Evolutionary conservation across 805 yeast genomes (phyloP), one percentile per base, ranked within the genome.

Genomic region (Saccharomycopsis vini): DNA sequence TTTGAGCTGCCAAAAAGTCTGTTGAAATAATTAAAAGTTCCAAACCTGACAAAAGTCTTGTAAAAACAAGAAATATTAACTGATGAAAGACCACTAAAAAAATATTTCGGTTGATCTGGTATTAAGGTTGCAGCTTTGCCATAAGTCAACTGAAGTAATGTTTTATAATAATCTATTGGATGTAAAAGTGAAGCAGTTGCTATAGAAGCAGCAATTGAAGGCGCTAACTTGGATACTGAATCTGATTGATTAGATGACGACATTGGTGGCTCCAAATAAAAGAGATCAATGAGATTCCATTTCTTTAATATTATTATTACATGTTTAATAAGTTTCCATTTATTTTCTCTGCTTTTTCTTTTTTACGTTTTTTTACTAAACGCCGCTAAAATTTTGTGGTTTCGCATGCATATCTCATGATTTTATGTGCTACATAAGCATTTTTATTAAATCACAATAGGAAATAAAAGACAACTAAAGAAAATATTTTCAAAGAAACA

Each of bases 21-120:
- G 20, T 87, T 76, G 45, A 81, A 78, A 64, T 78, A 75, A 50
- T 86, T 83, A 65, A 84, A 90, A 39, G 81, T 72, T 21, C 79
- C 65, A 54, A 89, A 77, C 45, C 97, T 64, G 5, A 87, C 73
- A 5, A 75, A 68, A 3, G 94, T 80, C 60, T 88, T 89, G 43
- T 79, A 54, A 1, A 85, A 71, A 47, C 79, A 77, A 3, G 96
- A 96, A 0, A 78, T 51, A 30, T 86, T 81, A 47, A 87, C 61
- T 0, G 95, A 86, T 40, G 83, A 73, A 53, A 85, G 75, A 1
- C 97, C 97, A 20, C 66, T 57, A 46, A 66, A 65, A 49, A 60
- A 64, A 24, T 54, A 52, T 39, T 62, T 66, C n/a, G 64, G 52
- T 37, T 62, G 60, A 5, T 35, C 19, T 5, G 52, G 52, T 12